These are phyloP conservation scores for Epichloe festucae DNA, from an alignment of 2,329 filamentous ascomycete species.

Conservation along the genomic window DNA sequence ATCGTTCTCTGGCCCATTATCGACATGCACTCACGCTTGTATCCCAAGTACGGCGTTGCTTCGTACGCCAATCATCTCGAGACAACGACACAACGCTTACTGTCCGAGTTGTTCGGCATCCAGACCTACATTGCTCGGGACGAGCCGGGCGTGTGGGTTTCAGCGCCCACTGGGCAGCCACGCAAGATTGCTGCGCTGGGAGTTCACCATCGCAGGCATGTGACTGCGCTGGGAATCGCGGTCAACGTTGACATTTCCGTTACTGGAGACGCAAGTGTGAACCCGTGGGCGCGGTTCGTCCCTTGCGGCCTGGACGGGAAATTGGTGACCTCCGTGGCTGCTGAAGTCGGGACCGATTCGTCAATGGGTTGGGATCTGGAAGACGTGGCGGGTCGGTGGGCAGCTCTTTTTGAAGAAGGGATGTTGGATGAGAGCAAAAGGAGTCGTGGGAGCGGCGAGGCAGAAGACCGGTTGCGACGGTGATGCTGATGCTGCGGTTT, in stretches of 20 bases:
- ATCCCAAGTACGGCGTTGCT: conserved; percentile 52
- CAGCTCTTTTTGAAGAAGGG: conserved; percentile 23
- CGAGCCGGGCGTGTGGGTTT: conserved; percentile 77
- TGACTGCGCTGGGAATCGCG: conserved; percentile 75
- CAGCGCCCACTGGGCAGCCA: conserved; percentile 13
- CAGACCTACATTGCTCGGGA: conserved; percentile 46
- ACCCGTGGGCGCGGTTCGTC: conserved; percentile 61
- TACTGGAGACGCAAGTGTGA: conserved; percentile 21
- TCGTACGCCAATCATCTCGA: conserved; percentile 72
- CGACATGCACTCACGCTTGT: conserved; percentile 51
- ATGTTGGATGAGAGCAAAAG: conserved; percentile 16
- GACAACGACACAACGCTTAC: conserved; percentile 54
- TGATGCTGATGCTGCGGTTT: neutral
- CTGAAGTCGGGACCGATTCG: conserved; percentile 26
- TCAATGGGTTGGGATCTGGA: conserved; percentile 15
- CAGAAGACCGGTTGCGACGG: neutral
- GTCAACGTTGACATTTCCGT: conserved; percentile 59
- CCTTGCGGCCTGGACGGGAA: conserved; percentile 78
- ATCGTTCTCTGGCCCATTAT: conserved; percentile 83
- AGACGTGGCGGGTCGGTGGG: conserved; percentile 20
- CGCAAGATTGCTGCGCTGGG: conserved; percentile 83
- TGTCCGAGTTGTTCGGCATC: conserved; percentile 45
- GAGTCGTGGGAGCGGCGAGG: conserved; percentile 6
- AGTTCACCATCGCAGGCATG: conserved; percentile 75
- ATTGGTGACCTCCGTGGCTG: conserved; percentile 60